These are phyloP conservation scores for Chrysanthemum makinoi DNA, from an alignment of 129 eudicot genomes.

Conservation along the genomic window DNA sequence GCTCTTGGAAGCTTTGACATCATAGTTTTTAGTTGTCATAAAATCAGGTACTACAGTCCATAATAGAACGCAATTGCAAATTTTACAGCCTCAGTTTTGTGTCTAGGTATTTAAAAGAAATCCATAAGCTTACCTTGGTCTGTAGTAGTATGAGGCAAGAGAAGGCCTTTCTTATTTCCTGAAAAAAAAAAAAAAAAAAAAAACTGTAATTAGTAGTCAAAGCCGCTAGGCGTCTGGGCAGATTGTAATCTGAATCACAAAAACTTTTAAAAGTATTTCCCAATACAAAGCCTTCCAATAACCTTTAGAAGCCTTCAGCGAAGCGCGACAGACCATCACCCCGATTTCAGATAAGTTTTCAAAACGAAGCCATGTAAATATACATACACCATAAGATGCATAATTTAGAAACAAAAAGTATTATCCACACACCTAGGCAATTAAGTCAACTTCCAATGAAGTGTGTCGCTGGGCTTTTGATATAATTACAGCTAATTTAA, in stretches of 20 bases:
- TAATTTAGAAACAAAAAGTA: not conserved
- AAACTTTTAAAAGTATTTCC: constrained; percentile 33
- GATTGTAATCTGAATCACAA: not conserved
- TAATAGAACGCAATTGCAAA: too few relatives aligned
- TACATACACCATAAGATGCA: constrained; percentile 9
- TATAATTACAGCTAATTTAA: not conserved
- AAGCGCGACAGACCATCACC: constrained; percentile 52
- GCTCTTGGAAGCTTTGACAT: too few relatives aligned
- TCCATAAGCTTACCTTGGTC: constrained; percentile 57
- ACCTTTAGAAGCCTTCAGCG: constrained; percentile 92
- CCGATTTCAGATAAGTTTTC: constrained; percentile 92
- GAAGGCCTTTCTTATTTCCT: constrained; percentile 79
- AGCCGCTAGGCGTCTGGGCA: not conserved
- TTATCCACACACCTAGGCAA: not conserved
- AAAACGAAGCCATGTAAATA: constrained; percentile 65
- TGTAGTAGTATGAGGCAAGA: constrained; percentile 70
- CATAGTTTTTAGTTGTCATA: too few relatives aligned
- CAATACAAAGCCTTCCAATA: constrained; percentile 83
- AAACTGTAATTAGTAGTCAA: constrained; percentile 12
- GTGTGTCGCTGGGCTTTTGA: not conserved
- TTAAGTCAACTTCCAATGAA: not conserved
- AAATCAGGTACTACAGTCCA: too few relatives aligned
- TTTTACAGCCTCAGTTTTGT: too few relatives aligned
- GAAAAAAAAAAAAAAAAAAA: constrained; percentile 11
- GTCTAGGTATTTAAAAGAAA: too few relatives aligned